Percentiles rank a stretch among this genome's conserved stretches.
Conservation (phyloP, 768 basidiomycete genomes). For the Flagelloscypha sp. region DNA sequence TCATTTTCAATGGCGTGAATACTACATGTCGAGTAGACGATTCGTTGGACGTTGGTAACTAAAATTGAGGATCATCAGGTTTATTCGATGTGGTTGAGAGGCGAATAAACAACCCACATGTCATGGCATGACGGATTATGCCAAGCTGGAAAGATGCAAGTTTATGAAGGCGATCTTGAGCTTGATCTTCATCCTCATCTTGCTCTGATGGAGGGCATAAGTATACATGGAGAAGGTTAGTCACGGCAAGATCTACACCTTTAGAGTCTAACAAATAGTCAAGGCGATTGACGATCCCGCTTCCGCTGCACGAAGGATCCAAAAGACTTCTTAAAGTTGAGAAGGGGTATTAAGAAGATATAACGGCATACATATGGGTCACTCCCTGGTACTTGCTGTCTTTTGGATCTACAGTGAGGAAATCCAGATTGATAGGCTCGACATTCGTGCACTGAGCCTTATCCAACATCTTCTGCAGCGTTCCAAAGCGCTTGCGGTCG, state of each 20-base stretch:
- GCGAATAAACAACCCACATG: conserved; percentile 46
- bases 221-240: no score
- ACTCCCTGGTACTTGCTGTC: conserved; percentile 54
- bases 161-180: conserved; percentile 69
- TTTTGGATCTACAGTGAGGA: conserved; percentile 66
- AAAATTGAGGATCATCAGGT: conserved; percentile 1
- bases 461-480: conserved; percentile 78
- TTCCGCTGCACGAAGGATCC: conserved; percentile 95
- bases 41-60: conserved; percentile 73
- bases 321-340: conserved; percentile 48
- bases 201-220: conserved; percentile 40
- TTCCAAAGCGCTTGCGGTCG: conserved; percentile 73
- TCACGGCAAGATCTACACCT: conserved; percentile 35
- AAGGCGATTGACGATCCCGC: conserved; percentile 84
- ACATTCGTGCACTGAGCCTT: conserved; percentile 81
- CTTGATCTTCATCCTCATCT: conserved; percentile 46
- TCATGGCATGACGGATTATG: conserved; percentile 94
- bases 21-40: conserved; percentile 98
- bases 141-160: conserved; percentile 82
- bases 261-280: conserved; percentile 73
- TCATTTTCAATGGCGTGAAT: conserved; percentile 90
- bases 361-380: conserved; percentile 73
- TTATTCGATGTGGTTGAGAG: conserved; percentile 4
- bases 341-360: conserved; percentile 6
- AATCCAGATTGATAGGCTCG: conserved; percentile 69